Evolutionary conservation across 306 rosid species (phyloP).

Genomic region (Arachis hypogaea): DNA sequence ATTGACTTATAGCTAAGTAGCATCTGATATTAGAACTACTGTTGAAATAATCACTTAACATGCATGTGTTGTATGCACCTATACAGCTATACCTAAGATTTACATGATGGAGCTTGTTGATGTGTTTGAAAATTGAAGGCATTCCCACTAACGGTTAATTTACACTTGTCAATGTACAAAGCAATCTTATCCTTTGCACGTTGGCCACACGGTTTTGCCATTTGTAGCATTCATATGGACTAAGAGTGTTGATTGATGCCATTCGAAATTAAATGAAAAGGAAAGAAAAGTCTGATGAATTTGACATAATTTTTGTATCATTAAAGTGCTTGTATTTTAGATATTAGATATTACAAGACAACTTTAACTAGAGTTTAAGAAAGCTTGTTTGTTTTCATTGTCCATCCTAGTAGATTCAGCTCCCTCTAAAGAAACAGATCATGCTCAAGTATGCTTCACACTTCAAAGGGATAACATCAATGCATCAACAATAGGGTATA

Average conservation of each 20-base stretch:
- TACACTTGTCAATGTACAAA: constrained; percentile 33
- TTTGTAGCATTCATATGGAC: constrained; percentile 29
- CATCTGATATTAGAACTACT: not conserved
- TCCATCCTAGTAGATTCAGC: constrained; percentile 28
- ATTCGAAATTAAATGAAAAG: constrained; percentile 2
- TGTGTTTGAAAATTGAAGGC: constrained; percentile 23
- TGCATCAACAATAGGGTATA: not conserved
- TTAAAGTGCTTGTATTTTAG: not conserved
- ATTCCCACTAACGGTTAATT: not conserved
- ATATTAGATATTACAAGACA: not conserved
- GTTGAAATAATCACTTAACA: not conserved
- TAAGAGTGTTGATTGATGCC: constrained; percentile 24
- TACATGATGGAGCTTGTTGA: not conserved
- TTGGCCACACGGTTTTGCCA: constrained; percentile 20
- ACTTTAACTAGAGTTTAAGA: constrained; percentile 26
- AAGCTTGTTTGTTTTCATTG: constrained; percentile 23
- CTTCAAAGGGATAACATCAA: constrained; percentile 19
- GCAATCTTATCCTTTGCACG: constrained; percentile 15
- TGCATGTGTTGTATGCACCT: not conserved
- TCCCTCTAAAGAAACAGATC: constrained; percentile 43
- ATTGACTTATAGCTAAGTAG: not conserved
- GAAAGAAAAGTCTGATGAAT: not conserved
- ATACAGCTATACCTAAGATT: not conserved
- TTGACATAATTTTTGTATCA: constrained; percentile 25
- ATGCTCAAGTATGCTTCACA: constrained; percentile 25